Evolutionary conservation across 495 filamentous ascomycete species (phyloP), one percentile per base, ranked within the genome.

Genomic region (Aspergillus bertholletiae): DNA sequence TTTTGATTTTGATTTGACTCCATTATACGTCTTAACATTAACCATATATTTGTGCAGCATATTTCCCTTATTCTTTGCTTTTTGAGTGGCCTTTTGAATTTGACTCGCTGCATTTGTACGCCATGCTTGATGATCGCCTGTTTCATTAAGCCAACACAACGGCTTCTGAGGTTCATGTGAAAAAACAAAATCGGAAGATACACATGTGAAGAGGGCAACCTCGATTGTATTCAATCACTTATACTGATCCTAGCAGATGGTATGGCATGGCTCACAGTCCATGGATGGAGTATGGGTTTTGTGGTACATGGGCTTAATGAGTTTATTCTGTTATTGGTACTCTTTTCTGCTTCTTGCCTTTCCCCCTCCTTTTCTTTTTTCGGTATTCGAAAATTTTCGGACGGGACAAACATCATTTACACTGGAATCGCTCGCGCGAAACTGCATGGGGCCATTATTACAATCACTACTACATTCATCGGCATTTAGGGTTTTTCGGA

Each of bases 351-450:
- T 32, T 24, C 26, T 35, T 57, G 30, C 51, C 52, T 55, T 20
- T 60, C 34, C 24, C n/a, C 43, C 43, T 46, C 37, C 49, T 51
- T 50, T 34, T 47, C 34, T 51, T 28, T 48, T 30, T 40, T 44
- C 50, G 5, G 11, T 48, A 18, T 54, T 46, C 39, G 11, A 23
- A 17, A 20, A 9, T 27, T 3, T 46, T 47, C 17, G n/a, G 17
- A 27, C 21, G 5, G n/a, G 15, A 7, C 34, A 50, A 9, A 17
- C 20, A 37, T 41, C 54, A 40, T 52, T 27, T 66, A 64, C 56
- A 67, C 51, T 55, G 52, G 12, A 48, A 44, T 46, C 55, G 63
- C 76, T 77, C 56, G 57, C 64, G 55, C 73, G 70, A 46, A 67
- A 74, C 54, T 51, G 54, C 56, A 53, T 48, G 12, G 45, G 45